A percentile compares a stretch with the other conserved stretches of the same genome.
Evolutionary conservation across 1,284 basidiomycete genomes (phyloP).

Genomic region (Coniophora puteana): DNA sequence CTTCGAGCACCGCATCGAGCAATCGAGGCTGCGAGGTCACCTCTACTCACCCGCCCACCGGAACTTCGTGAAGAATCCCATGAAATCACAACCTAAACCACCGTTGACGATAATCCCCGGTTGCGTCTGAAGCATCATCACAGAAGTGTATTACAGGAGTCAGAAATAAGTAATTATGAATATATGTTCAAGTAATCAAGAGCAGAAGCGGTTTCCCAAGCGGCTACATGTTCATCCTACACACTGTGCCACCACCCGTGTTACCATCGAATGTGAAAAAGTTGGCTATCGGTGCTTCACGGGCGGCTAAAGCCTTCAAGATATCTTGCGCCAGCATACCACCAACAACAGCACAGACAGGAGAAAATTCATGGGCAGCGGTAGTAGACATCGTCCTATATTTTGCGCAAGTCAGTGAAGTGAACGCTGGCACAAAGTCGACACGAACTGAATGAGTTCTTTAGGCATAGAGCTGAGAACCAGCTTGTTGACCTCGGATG

Average conservation of each 20-base stretch:
- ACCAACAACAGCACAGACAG: slow-evolving; percentile 89
- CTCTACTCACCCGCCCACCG: too few relatives aligned
- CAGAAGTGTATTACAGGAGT: too few relatives aligned
- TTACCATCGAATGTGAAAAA: slow-evolving; percentile 88
- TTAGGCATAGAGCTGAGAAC: slow-evolving; percentile 51
- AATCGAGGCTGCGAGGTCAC: too few relatives aligned
- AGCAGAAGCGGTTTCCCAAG: too few relatives aligned
- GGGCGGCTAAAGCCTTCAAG: slow-evolving; percentile 84
- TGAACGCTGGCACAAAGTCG: slow-evolving; percentile 4
- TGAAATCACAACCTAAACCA: too few relatives aligned
- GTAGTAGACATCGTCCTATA: slow-evolving; percentile 59
- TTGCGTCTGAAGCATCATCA: too few relatives aligned
- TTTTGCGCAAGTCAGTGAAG: slow-evolving; percentile 9
- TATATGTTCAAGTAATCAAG: too few relatives aligned
- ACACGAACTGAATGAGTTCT: slow-evolving; percentile 54
- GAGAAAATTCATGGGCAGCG: slow-evolving; percentile 84
- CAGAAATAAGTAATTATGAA: too few relatives aligned
- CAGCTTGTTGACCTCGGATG: slow-evolving; percentile 70
- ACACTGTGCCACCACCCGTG: slow-evolving; percentile 71
- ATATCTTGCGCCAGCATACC: slow-evolving; percentile 95
- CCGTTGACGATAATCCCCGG: too few relatives aligned
- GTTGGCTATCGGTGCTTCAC: slow-evolving; percentile 91
- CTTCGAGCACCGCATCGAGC: too few relatives aligned
- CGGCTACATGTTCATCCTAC: slow-evolving; percentile 43
- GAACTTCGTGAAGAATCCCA: too few relatives aligned